A percentile compares a stretch with the other conserved stretches of the same genome.
Conservation (phyloP, 2,329 filamentous ascomycete species). For the Phaeophleospora eucalypticola region DNA sequence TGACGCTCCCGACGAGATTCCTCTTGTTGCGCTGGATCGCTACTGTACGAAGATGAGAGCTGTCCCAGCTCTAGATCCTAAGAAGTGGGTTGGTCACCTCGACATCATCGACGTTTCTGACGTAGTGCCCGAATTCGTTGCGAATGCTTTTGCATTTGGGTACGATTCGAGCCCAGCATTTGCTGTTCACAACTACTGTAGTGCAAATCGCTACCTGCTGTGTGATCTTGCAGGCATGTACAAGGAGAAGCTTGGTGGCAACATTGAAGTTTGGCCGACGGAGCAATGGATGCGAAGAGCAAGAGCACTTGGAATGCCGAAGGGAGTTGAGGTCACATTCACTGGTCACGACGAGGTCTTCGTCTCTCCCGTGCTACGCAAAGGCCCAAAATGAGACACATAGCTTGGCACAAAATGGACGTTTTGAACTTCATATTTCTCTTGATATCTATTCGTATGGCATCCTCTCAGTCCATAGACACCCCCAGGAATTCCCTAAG, state of each 20-base stretch:
- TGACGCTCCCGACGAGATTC: slow-evolving; percentile 1
- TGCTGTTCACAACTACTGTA: neutral
- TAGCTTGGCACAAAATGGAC: neutral
- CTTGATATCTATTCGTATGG: too few relatives aligned
- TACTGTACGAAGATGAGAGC: slow-evolving; percentile 2
- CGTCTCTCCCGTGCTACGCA: neutral
- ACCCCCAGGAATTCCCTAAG: too few relatives aligned
- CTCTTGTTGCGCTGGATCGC: neutral
- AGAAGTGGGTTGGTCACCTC: slow-evolving; percentile 1
- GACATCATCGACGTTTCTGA: slow-evolving; percentile 1
- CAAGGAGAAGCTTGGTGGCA: neutral
- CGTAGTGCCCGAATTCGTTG: neutral
- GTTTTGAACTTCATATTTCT: too few relatives aligned
- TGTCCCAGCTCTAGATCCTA: neutral
- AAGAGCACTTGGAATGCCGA: neutral
- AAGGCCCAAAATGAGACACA: neutral
- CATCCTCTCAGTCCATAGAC: too few relatives aligned
- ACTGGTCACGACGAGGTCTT: slow-evolving; percentile 1
- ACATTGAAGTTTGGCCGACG: neutral
- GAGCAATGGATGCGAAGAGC: neutral
- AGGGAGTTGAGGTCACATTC: neutral
- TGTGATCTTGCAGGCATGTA: slow-evolving; percentile 2
- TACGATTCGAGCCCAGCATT: neutral
- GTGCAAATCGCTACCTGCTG: neutral
- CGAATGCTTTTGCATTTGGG: neutral